Conservation (phyloP, 768 basidiomycete genomes). For the Rhizopogon salebrosus region DNA sequence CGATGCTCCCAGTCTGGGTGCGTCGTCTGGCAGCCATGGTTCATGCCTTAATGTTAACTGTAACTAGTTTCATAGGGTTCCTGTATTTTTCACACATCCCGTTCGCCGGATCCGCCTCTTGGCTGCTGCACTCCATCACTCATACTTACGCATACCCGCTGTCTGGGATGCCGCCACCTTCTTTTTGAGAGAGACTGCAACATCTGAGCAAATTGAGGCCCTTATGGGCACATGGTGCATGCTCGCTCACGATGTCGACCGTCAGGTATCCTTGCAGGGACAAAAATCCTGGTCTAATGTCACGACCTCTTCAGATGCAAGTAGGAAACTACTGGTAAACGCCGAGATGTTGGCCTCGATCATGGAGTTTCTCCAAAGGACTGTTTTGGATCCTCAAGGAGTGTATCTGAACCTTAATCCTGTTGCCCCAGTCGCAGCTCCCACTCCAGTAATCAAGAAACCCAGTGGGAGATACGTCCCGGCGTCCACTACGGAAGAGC, state of each 20-base stretch:
- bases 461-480: conserved; percentile 27
- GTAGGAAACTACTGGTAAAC: conserved; percentile 2
- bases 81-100: conserved; percentile 74
- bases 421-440: conserved; percentile 22
- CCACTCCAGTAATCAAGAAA: conserved; percentile 25
- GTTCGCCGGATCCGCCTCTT: conserved; percentile 68
- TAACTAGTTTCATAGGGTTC: conserved; percentile 77
- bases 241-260: conserved; percentile 67
- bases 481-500: conserved; percentile 25
- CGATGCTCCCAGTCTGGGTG: conserved; percentile 91
- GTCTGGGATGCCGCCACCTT: conserved; percentile 45
- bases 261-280: conserved; percentile 47
- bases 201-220: conserved; percentile 45
- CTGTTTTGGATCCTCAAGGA: conserved; percentile 55
- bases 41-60: conserved; percentile 5
- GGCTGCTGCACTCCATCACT: conserved; percentile 55
- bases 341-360: conserved; percentile 29
- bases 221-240: conserved; percentile 73
- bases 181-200: conserved; percentile 44
- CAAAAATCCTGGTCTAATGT: conserved; percentile 49
- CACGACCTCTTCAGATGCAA: conserved; percentile 10
- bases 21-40: conserved; percentile 25
- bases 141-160: conserved; percentile 53
- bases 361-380: conserved; percentile 46
- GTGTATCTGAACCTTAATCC: conserved; percentile 58